These are phyloP conservation scores for Penicillium sp. DNA, from an alignment of 2,329 filamentous ascomycete genomes.

Conservation along the genomic window DNA sequence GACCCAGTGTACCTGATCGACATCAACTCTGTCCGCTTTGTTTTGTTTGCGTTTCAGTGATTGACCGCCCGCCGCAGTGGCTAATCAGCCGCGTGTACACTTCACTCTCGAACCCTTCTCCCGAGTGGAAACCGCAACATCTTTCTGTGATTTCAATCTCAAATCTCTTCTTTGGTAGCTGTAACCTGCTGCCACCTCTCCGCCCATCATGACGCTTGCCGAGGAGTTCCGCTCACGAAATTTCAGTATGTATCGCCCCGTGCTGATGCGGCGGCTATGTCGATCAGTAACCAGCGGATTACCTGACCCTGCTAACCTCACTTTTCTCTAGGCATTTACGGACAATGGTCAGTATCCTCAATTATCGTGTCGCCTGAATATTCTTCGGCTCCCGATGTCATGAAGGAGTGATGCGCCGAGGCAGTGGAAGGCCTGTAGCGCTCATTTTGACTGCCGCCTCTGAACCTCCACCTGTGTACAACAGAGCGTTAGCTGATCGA, in stretches of 20 bases:
- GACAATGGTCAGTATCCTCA: constrained; percentile 60
- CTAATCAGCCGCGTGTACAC: constrained; percentile 22
- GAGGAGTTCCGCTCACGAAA: constrained; percentile 66
- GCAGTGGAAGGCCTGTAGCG: background rate
- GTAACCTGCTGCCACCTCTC: background rate
- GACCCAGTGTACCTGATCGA: constrained; percentile 16
- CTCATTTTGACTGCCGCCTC: background rate
- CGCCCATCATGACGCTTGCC: constrained; percentile 55
- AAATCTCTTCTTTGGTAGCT: constrained; percentile 1
- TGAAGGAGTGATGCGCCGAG: background rate
- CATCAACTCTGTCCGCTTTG: constrained; percentile 17
- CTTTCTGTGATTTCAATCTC: background rate
- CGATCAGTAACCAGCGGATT: constrained; percentile 11
- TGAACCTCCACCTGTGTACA: background rate
- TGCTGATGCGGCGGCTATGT: constrained; percentile 17
- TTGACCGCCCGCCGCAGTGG: constrained; percentile 18
- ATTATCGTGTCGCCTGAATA: too few species aligned
- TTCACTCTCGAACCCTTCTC: constrained; percentile 13
- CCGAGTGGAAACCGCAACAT: constrained; percentile 1
- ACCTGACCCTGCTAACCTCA: constrained; percentile 23
- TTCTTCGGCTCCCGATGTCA: too few species aligned
- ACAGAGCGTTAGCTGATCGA: constrained; percentile 15
- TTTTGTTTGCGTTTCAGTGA: constrained; percentile 22
- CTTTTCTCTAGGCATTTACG: constrained; percentile 61
- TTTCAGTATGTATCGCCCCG: constrained; percentile 56